Conservation (phyloP, 2,329 filamentous ascomycete genomes). For the Monilinia fructigena region DNA sequence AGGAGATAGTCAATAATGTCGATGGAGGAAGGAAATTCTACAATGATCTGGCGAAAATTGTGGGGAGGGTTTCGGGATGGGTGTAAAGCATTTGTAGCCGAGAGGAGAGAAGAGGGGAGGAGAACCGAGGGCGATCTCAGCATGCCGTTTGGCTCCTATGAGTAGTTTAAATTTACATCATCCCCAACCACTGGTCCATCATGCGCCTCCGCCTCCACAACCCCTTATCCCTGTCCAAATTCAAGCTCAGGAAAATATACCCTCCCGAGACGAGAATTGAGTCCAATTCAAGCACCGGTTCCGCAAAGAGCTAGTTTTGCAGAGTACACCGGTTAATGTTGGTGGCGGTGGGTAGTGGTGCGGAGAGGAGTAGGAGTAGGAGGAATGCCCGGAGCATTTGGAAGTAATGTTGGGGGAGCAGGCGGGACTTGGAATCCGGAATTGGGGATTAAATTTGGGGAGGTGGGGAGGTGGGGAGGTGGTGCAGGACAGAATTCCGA, state of each 20-base stretch:
- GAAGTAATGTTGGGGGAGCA: neutral
- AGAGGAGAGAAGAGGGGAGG: constrained; percentile 76
- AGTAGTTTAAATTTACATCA: constrained; percentile 29
- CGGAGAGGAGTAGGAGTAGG: neutral
- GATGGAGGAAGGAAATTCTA: constrained; percentile 95
- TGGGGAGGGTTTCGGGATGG: constrained; percentile 82
- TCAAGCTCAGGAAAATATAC: neutral
- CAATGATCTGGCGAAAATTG: constrained; percentile 88
- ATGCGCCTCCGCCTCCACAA: constrained; percentile 38
- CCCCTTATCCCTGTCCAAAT: constrained; percentile 30
- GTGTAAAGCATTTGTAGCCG: constrained; percentile 72
- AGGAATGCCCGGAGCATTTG: neutral
- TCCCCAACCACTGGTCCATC: constrained; percentile 32
- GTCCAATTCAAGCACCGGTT: constrained; percentile 20
- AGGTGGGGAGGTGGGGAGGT: constrained; percentile 38
- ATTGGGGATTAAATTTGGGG: constrained; percentile 77
- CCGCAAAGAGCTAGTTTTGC: constrained; percentile 24
- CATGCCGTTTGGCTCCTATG: constrained; percentile 15
- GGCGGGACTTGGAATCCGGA: constrained; percentile 72
- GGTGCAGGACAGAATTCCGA: neutral
- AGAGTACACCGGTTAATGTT: constrained; percentile 43
- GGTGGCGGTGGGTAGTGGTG: neutral
- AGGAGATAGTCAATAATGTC: constrained; percentile 88
- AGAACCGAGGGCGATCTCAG: constrained; percentile 59
- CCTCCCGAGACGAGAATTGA: constrained; percentile 1